Evolutionary conservation across 306 rosid species (phyloP).

Genomic region (Corylus heterophylla): DNA sequence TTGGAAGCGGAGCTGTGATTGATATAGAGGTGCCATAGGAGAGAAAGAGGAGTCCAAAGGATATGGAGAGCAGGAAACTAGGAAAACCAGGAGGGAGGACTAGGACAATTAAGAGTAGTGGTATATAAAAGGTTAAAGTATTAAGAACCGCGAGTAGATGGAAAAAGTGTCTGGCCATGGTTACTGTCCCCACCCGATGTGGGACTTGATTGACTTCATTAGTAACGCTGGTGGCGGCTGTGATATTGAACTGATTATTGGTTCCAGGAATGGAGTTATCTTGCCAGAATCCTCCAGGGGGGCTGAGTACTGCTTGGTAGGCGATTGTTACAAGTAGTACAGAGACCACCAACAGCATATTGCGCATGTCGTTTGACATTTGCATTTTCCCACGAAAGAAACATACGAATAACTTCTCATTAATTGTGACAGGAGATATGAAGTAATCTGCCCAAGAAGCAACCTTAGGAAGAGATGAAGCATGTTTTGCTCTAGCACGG

Average conservation of each 20-base stretch:
- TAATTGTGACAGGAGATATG: background rate
- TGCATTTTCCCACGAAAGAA: background rate
- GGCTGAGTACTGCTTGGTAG: background rate
- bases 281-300: conserved; percentile 3
- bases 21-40: background rate
- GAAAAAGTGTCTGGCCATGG: background rate
- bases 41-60: background rate
- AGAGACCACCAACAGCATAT: background rate
- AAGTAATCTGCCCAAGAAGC: background rate
- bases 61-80: rapidly evolving
- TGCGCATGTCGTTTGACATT: background rate
- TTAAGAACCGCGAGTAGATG: background rate
- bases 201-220: background rate
- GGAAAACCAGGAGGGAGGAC: background rate
- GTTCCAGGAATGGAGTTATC: background rate
- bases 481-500: background rate
- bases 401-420: background rate
- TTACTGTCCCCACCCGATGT: background rate
- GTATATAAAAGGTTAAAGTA: background rate
- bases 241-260: background rate
- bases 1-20: too few relatives aligned
- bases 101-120: background rate
- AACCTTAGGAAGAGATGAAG: too few relatives aligned
- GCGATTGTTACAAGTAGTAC: background rate
- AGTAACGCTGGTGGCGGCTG: too few relatives aligned